Evolutionary conservation across 2,329 filamentous ascomycete species (phyloP).

Genomic region (Neoarthrinium moseri): DNA sequence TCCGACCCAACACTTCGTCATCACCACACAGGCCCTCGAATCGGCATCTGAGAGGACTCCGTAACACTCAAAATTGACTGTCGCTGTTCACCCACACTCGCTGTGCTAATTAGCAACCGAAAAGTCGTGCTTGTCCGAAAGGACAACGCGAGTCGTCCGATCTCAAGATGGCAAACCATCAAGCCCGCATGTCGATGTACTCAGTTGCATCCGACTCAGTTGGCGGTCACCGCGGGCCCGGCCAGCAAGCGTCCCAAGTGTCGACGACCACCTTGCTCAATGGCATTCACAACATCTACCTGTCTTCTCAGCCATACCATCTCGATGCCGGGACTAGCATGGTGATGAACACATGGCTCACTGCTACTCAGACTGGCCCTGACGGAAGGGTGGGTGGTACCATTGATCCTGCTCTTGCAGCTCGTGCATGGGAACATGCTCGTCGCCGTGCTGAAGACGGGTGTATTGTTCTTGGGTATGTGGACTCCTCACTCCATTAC

Average conservation of each 20-base stretch:
- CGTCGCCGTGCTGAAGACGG: constrained; percentile 92
- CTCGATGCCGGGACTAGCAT: constrained; percentile 89
- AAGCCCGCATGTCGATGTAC: constrained; percentile 64
- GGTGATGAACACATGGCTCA: constrained; percentile 94
- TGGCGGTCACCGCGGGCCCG: constrained; percentile 54
- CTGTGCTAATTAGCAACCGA: neutral
- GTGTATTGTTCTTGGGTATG: constrained; percentile 84
- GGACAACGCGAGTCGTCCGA: constrained; percentile 30
- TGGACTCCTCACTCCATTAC: constrained; percentile 19
- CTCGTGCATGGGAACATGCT: constrained; percentile 93
- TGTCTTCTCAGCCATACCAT: constrained; percentile 76
- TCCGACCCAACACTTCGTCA: neutral
- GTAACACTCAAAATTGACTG: neutral
- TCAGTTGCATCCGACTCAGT: constrained; percentile 65
- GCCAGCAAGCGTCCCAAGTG: constrained; percentile 73
- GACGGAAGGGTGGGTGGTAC: constrained; percentile 73
- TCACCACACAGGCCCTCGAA: neutral
- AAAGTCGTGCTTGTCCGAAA: constrained; percentile 38
- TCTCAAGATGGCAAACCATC: constrained; percentile 53
- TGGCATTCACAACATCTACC: constrained; percentile 84
- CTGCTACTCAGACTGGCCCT: constrained; percentile 67
- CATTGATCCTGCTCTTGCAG: constrained; percentile 75
- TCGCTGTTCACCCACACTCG: neutral
- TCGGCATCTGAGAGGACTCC: neutral
- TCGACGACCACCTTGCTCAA: constrained; percentile 94